Evolutionary conservation across 768 basidiomycete species (phyloP).

Genomic region (Mycena polygramma): DNA sequence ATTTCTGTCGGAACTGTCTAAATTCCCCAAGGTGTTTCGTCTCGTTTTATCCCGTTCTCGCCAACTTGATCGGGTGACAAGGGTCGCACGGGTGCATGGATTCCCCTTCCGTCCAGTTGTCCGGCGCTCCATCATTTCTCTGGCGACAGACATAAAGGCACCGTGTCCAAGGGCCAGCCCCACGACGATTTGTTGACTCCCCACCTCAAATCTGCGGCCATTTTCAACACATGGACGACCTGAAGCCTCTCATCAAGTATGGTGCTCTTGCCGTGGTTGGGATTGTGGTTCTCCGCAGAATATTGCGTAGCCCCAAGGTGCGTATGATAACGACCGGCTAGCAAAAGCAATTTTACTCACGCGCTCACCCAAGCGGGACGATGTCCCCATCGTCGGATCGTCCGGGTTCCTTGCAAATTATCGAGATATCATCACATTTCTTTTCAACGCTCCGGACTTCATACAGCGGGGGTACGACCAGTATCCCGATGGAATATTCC

Average conservation of each 20-base stretch:
- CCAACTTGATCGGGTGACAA: too few relatives aligned
- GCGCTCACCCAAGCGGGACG: neutral
- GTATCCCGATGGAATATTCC: conserved; percentile 25
- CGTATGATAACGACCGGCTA: neutral
- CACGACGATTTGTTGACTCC: too few relatives aligned
- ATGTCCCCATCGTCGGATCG: conserved; percentile 22
- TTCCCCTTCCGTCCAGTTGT: too few relatives aligned
- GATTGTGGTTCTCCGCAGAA: neutral
- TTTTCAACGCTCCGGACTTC: conserved; percentile 5
- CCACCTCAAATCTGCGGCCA: too few relatives aligned
- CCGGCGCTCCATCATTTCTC: too few relatives aligned
- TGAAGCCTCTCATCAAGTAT: neutral
- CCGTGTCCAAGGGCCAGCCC: too few relatives aligned
- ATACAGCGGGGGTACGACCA: conserved; percentile 25
- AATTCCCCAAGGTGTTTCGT: too few relatives aligned
- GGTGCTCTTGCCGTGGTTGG: neutral
- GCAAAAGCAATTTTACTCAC: neutral
- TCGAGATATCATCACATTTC: conserved; percentile 5
- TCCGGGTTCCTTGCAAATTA: conserved; percentile 21
- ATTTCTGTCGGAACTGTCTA: too few relatives aligned
- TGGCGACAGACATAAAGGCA: too few relatives aligned
- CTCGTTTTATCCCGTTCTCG: too few relatives aligned
- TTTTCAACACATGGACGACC: neutral
- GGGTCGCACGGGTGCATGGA: too few relatives aligned
- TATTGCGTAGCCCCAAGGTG: too few relatives aligned